phyloP scores from a whole-genome alignment of 2,329 filamentous ascomycete genomes.

The Cladophialophora bantiana region DNA sequence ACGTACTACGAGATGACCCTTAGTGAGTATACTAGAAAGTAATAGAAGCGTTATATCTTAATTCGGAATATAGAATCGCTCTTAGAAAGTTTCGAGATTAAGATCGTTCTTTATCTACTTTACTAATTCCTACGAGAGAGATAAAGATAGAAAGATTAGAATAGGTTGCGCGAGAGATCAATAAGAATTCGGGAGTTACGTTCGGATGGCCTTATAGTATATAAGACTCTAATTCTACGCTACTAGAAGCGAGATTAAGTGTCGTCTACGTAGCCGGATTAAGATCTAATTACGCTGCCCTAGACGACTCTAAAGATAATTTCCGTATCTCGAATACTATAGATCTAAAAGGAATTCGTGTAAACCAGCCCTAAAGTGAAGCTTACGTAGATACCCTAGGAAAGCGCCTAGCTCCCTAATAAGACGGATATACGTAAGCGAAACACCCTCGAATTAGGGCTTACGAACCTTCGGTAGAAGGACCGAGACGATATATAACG shows the following conservation, averaged over 20 bases:
- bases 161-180: not conserved
- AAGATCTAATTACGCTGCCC: no score
- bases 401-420: not conserved
- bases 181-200: not conserved
- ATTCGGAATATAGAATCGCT: not conserved
- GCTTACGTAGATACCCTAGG: not conserved
- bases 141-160: not conserved
- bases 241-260: not conserved
- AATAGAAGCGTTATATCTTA: slow-evolving; percentile 1
- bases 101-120: not conserved
- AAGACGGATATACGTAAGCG: not conserved
- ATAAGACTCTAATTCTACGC: not conserved
- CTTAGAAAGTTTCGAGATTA: not conserved
- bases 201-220: slow-evolving; percentile 6
- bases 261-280: no score
- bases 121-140: not conserved
- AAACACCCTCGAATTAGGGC: not conserved
- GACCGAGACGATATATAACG: not conserved
- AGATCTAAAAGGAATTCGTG: not conserved
- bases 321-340: no score
- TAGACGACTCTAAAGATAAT: no score
- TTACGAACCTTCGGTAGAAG: not conserved
- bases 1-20: not conserved
- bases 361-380: not conserved
- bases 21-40: slow-evolving; percentile 14